Conservation (phyloP, 2,329 filamentous ascomycete species). For the Madurella fahalii region DNA sequence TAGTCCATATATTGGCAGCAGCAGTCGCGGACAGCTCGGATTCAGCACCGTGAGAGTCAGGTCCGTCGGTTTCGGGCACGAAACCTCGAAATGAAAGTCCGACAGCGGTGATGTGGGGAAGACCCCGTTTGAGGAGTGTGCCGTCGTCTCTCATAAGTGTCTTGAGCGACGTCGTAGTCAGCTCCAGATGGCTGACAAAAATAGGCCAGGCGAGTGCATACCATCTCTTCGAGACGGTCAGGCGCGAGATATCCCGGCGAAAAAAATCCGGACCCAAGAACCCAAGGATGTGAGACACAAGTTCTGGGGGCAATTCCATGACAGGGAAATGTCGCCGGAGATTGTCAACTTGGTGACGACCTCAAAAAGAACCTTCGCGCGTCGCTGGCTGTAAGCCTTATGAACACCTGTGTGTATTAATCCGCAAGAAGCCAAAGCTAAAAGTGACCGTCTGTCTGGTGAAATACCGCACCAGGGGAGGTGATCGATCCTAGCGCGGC, state of each 20-base stretch:
- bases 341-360: too few species aligned
- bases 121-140: neutral
- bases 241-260: neutral
- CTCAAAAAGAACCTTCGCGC: too few species aligned
- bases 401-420: too few species aligned
- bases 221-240: conserved; percentile 7
- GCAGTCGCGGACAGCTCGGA: neutral
- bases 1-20: neutral
- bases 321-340: too few species aligned
- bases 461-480: too few species aligned
- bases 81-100: too few species aligned
- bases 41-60: neutral
- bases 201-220: neutral
- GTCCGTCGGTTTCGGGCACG: too few species aligned
- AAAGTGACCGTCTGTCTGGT: too few species aligned
- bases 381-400: too few species aligned
- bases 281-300: conserved; percentile 1
- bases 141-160: neutral
- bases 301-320: neutral
- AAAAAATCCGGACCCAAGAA: conserved; percentile 4
- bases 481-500: too few species aligned
- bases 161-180: neutral
- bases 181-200: neutral
- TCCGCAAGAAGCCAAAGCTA: too few species aligned
- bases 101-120: too few species aligned